Evolutionary conservation across 2,329 filamentous ascomycete genomes (phyloP).

Genomic region (Cladophialophora bantiana): DNA sequence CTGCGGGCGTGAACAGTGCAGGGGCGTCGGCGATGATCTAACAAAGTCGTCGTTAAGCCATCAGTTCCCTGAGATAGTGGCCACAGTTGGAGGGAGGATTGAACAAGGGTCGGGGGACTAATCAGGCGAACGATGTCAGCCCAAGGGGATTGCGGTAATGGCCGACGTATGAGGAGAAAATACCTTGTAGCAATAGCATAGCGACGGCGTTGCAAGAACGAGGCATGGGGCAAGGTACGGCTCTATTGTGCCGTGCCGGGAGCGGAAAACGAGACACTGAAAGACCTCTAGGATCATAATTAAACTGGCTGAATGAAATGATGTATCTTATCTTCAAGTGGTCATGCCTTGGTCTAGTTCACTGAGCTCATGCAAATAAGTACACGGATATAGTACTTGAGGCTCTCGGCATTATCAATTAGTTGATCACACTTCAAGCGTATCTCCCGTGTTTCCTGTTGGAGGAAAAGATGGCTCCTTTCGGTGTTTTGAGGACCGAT

Average conservation of each 20-base stretch:
- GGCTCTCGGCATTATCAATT: background rate
- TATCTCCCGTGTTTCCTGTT: background rate
- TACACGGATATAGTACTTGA: background rate
- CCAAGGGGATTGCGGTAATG: background rate
- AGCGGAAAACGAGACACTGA: background rate
- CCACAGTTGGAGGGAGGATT: background rate
- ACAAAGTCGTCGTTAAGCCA: background rate
- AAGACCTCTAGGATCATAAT: background rate
- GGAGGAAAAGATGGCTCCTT: background rate
- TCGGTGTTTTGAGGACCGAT: background rate
- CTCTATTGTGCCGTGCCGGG: background rate
- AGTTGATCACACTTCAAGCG: background rate
- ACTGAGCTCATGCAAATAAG: background rate
- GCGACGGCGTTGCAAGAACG: conserved; percentile 22
- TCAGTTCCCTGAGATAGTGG: background rate
- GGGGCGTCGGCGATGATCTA: conserved; percentile 1
- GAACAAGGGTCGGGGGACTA: background rate
- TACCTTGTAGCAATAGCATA: conserved; percentile 9
- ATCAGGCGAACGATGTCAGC: background rate
- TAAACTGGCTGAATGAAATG: background rate
- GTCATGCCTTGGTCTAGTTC: background rate
- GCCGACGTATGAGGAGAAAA: background rate
- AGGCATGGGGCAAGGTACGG: background rate
- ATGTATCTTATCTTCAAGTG: background rate
- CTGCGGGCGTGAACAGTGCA: conserved; percentile 1